Base-by-base conservation (phyloP, 805 yeast genomes). In the Metschnikowia santaceciliae region DNA sequence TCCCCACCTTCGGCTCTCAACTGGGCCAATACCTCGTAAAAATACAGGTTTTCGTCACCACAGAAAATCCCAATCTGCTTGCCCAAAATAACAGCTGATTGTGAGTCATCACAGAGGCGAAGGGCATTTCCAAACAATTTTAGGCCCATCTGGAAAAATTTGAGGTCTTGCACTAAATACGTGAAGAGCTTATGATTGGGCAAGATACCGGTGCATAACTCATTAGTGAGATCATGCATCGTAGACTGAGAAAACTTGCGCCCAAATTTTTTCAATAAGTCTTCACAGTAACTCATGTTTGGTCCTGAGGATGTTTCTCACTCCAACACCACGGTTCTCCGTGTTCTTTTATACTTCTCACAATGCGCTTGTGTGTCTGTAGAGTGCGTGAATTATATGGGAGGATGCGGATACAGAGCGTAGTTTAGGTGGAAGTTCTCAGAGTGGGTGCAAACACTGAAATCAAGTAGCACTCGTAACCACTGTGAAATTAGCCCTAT, bases 61-160 rank as follows among this genome's bases (percentile, higher is more conserved):
- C 77, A 68, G 34, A 80, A 64, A 54, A 78, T 76, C 1, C 83
- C 84, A 51, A 80, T 70, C 53, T 79, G 81, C 51, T 76, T 77
- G 1, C 79, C 76, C 26, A 80, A 53, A 0, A 62, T 61, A 22
- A 78, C 62, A n/a, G 72, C 64, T 0, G 79, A 55, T 3, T 63
- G 51, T 0, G 67, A 58, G 30, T 70, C 63, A 46, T 76, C 78
- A 46, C 82, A 77, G 36, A 65, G 49, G 2, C 79, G 69, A 17
- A 80, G 64, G 1, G 75, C 66, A 50, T 71, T 77, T 8, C 79
- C 78, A 13, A 78, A 66, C 13, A 77, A 54, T 36, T 72, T 68
- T 37, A 79, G 50, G 1, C 78, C 75, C 5, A 65, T 52, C 41
- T 72, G 73, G 59, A 79, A 79, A 55, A 72, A 79, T 47, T 70